Evolutionary conservation across 768 basidiomycete genomes (phyloP).

Genomic region (Termitomyces sp.): DNA sequence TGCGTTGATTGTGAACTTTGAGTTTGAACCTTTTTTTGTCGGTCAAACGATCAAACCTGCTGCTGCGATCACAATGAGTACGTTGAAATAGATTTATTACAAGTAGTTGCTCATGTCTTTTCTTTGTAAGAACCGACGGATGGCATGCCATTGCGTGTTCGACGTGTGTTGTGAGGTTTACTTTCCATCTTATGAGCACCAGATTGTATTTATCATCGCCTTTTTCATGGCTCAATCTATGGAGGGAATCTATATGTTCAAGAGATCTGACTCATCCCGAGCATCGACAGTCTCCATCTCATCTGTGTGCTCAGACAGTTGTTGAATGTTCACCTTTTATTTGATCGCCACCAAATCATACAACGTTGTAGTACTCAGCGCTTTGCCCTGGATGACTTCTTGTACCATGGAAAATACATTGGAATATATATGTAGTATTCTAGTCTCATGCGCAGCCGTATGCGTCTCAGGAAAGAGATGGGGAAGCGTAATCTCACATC

Average conservation of each 20-base stretch:
- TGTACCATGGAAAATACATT: neutral
- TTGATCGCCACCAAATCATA: too few relatives aligned
- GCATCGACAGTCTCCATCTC: too few relatives aligned
- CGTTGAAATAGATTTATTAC: slow-evolving; percentile 8
- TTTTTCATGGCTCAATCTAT: neutral
- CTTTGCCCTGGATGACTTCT: neutral
- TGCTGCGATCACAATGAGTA: slow-evolving; percentile 45
- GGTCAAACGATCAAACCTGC: slow-evolving; percentile 35
- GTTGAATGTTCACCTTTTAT: too few relatives aligned
- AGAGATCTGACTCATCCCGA: too few relatives aligned
- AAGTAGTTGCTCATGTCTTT: neutral
- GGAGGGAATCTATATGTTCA: neutral
- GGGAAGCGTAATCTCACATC: too few relatives aligned
- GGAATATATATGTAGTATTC: too few relatives aligned
- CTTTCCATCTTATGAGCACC: neutral
- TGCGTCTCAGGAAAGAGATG: neutral
- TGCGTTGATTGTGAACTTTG: slow-evolving; percentile 30
- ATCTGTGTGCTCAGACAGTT: too few relatives aligned
- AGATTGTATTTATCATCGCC: neutral
- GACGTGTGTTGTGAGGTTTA: neutral
- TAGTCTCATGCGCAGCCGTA: neutral
- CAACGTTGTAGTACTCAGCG: neutral
- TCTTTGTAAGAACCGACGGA: slow-evolving; percentile 8
- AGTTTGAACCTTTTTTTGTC: slow-evolving; percentile 34
- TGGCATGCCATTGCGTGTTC: slow-evolving; percentile 12